Evolutionary conservation across 371 early-diverging fungal genomes (phyloP), one percentile per base, ranked within the genome.

Genomic region (Mortierella sp.): DNA sequence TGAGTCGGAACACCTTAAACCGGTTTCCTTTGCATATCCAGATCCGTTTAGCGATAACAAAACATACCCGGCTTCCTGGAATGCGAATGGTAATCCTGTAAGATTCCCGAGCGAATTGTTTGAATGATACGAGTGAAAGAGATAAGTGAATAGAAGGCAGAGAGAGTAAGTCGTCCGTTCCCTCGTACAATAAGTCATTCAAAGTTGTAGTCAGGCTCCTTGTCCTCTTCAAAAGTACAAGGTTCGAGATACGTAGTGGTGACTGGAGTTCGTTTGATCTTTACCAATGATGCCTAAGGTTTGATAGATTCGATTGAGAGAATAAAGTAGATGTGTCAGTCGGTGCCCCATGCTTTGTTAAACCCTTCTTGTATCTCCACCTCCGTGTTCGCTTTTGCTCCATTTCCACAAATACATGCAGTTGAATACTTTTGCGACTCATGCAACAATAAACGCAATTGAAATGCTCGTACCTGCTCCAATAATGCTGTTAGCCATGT

Each of bases 401-500:
- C 71, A 28, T 28, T 28, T 44, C 45, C 44, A 45, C 28, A 48
- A 19, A 7, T 63, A 63, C 63, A 63, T 58, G 34, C 24, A 2
- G 21, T 11, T 55, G 24, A 28, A 70, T 52, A 54, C 54, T 21
- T 28, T 50, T 55, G 42, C 42, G 31, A 60, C 28, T 7, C 60
- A 70, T 38, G 21, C 28, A 28, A 71, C 38, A 45, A 34, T 3
- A 24, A 26, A 52, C 26, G 34, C 60, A 47, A 28, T 65, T 45
- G 70, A 76, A 68, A 11, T 26, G n/a, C 13, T 52, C 45, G 72
- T 90, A 73, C 95, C 95, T 21, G 95, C 95, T 50, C 95, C 95
- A 73, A 95, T 92, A 68, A 95, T 95, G 50, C 95, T 94, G 85
- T 95, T 95, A 73, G 94, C 94, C 91, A 95, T 92, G 81, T 95